Evolutionary conservation across 495 filamentous ascomycete species (phyloP).

Genomic region (Usnea hakonensis): DNA sequence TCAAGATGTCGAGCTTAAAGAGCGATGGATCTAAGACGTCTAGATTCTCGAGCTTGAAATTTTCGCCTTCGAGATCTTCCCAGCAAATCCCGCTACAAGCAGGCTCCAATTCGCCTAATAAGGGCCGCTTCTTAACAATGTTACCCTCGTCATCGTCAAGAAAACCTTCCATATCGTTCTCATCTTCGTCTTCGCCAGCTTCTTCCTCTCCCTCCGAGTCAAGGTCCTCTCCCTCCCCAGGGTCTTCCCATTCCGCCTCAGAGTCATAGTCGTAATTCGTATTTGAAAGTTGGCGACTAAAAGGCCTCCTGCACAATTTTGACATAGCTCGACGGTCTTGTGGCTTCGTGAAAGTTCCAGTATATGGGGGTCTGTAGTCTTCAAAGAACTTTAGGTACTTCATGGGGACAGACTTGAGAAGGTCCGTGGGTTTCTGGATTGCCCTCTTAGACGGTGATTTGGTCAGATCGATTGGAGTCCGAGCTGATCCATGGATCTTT

Average conservation of each 20-base stretch:
- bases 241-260: slow-evolving; percentile 88
- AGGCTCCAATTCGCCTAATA: slow-evolving; percentile 68
- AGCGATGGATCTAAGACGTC: slow-evolving; percentile 40
- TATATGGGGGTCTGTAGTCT: slow-evolving; percentile 86
- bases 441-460: slow-evolving; percentile 6
- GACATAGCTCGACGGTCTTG: slow-evolving; percentile 41
- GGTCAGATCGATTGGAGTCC: slow-evolving; percentile 41
- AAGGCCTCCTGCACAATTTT: slow-evolving; percentile 64
- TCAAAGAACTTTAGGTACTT: slow-evolving; percentile 77
- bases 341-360: slow-evolving; percentile 67
- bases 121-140: slow-evolving; percentile 36
- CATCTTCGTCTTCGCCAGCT: slow-evolving; percentile 43
- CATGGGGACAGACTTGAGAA: slow-evolving; percentile 56
- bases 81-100: slow-evolving; percentile 72
- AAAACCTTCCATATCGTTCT: slow-evolving; percentile 49
- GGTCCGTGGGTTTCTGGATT: slow-evolving; percentile 36
- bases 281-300: slow-evolving; percentile 51
- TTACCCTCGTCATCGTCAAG: slow-evolving; percentile 45
- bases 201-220: slow-evolving; percentile 78
- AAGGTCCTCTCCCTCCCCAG: slow-evolving; percentile 71
- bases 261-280: slow-evolving; percentile 95
- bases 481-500: slow-evolving; percentile 40
- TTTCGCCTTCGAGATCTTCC: slow-evolving; percentile 49
- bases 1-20: slow-evolving; percentile 65
- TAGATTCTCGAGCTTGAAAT: slow-evolving; percentile 26